A percentile compares a stretch with the other conserved stretches of the same genome.
phyloP scores from a whole-genome alignment of 805 yeast genomes.

The Debaryomyces hansenii region DNA sequence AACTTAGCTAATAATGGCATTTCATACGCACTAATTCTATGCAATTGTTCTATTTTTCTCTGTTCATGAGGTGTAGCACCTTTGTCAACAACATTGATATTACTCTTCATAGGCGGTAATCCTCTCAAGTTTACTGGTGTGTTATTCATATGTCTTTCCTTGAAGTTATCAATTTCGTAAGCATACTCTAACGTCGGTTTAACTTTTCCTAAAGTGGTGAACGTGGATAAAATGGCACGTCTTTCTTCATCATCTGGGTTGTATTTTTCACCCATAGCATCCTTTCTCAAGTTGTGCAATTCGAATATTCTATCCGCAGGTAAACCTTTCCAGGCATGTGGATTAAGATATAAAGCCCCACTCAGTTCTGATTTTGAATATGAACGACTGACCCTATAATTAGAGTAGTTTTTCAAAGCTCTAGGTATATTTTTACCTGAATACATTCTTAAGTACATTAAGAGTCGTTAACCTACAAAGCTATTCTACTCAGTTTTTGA shows the following conservation, averaged over 20 bases:
- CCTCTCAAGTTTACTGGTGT: conserved; percentile 37
- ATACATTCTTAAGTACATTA: not conserved
- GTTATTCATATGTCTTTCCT: conserved; percentile 42
- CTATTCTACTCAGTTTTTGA: no score
- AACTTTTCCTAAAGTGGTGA: conserved; percentile 27
- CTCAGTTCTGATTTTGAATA: conserved; percentile 5
- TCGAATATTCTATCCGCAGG: conserved; percentile 63
- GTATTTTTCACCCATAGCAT: conserved; percentile 41
- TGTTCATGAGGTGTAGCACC: conserved; percentile 47
- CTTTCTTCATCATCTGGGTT: conserved; percentile 64
- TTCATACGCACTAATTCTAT: conserved; percentile 87
- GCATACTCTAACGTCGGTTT: conserved; percentile 39
- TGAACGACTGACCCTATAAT: conserved; percentile 3
- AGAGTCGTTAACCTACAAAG: not conserved
- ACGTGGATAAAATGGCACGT: conserved; percentile 41
- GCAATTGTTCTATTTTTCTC: conserved; percentile 72
- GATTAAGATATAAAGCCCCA: conserved; percentile 51
- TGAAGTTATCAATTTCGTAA: conserved; percentile 43
- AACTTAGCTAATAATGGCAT: conserved; percentile 80
- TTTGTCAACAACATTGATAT: conserved; percentile 32
- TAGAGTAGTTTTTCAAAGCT: not conserved
- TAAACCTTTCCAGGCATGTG: conserved; percentile 69
- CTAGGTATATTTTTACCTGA: not conserved
- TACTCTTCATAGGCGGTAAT: conserved; percentile 37
- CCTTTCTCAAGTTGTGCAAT: conserved; percentile 59